Evolutionary conservation across 768 basidiomycete species (phyloP).

Genomic region (Mycena maculata): DNA sequence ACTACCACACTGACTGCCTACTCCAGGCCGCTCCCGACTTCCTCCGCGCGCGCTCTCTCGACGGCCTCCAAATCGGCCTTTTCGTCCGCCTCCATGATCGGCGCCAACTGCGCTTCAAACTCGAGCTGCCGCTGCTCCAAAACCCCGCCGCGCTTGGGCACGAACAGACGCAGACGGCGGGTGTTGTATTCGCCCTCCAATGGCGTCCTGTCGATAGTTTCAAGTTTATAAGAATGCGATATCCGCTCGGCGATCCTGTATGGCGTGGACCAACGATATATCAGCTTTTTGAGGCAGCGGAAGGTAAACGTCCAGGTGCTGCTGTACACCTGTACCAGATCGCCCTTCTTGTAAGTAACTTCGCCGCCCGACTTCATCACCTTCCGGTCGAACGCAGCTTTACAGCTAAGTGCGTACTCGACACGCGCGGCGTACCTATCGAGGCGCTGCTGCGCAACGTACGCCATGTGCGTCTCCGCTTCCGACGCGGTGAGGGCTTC

Average conservation of each 20-base stretch:
- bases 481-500: background rate
- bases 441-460: too few relatives aligned
- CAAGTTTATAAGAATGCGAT: background rate
- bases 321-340: background rate
- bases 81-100: background rate
- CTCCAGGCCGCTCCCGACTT: background rate
- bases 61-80: background rate
- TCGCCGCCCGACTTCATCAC: background rate
- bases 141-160: background rate
- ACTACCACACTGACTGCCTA: background rate
- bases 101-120: background rate
- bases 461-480: constrained; percentile 38
- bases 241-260: background rate
- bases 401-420: too few relatives aligned
- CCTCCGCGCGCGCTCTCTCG: background rate
- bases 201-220: background rate
- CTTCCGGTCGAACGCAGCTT: background rate
- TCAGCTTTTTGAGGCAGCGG: background rate
- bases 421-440: too few relatives aligned
- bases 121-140: background rate
- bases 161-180: background rate
- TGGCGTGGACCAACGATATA: background rate
- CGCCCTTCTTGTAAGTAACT: background rate
- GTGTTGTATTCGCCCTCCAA: background rate
- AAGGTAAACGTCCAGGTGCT: background rate